phyloP scores from a whole-genome alignment of 495 filamentous ascomycete genomes.

The Parathielavia appendiculata region DNA sequence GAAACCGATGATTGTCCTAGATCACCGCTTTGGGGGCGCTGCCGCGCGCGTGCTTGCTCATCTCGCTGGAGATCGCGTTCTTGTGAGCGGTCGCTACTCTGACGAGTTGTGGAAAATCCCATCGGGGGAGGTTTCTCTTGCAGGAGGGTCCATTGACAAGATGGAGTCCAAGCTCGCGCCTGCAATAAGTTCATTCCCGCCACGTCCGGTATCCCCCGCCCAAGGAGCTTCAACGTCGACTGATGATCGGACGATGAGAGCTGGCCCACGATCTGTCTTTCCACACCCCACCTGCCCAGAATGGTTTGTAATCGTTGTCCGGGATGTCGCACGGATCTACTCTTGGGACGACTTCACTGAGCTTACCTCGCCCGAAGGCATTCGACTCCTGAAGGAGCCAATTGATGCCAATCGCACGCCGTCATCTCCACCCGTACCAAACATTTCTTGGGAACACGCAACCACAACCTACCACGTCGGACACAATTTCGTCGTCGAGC shows the following conservation, averaged over 20 bases:
- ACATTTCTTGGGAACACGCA: neutral
- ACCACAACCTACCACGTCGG: slow-evolving; percentile 15
- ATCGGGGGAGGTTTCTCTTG: neutral
- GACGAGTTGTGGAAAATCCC: slow-evolving; percentile 23
- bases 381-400: neutral
- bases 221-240: neutral
- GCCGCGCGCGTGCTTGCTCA: slow-evolving; percentile 17
- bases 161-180: too few species aligned
- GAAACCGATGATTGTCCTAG: slow-evolving; percentile 6
- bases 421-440: neutral
- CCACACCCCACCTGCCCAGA: slow-evolving; percentile 17
- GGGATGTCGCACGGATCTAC: slow-evolving; percentile 18
- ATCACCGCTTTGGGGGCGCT: slow-evolving; percentile 13
- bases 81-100: slow-evolving; percentile 17
- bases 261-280: neutral
- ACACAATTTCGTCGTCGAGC: slow-evolving; percentile 15
- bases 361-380: slow-evolving; percentile 12
- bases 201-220: neutral
- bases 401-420: too few species aligned
- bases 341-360: slow-evolving; percentile 23
- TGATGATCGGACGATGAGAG: neutral
- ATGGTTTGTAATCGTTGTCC: slow-evolving; percentile 19
- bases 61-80: slow-evolving; percentile 16
- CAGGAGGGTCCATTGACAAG: neutral
- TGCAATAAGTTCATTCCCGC: neutral